These are phyloP conservation scores for Proliferodiscus dingleyae DNA, from an alignment of 2,329 filamentous ascomycete species.

Conservation along the genomic window DNA sequence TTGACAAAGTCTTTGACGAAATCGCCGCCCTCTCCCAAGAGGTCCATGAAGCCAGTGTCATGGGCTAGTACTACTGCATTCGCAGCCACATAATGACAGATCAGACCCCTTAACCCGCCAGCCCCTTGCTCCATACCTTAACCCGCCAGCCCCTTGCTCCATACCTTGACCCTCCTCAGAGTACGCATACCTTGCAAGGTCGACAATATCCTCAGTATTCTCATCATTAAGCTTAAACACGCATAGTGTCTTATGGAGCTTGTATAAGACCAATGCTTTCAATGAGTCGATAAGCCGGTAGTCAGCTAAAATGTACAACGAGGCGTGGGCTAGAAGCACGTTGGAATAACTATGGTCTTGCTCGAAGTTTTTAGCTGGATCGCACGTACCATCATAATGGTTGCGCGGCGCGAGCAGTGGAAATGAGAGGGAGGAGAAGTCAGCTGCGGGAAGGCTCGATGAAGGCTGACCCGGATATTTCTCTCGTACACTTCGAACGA, in stretches of 20 bases:
- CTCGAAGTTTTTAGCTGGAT: slow-evolving; percentile 12
- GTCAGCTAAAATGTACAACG: slow-evolving; percentile 15
- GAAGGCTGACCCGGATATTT: background rate
- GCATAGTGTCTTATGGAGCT: slow-evolving; percentile 20
- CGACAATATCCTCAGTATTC: slow-evolving; percentile 13
- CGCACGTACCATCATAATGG: slow-evolving; percentile 8
- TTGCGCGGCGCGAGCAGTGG: slow-evolving; percentile 5
- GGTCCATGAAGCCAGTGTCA: slow-evolving; percentile 15
- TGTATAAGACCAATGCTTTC: slow-evolving; percentile 18
- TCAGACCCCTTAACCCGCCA: slow-evolving; percentile 12
- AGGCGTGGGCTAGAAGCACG: slow-evolving; percentile 13
- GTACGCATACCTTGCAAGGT: slow-evolving; percentile 13
- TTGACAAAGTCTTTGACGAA: slow-evolving; percentile 21
- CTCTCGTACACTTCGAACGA: background rate
- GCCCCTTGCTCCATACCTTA: slow-evolving; percentile 3
- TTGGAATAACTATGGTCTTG: slow-evolving; percentile 10
- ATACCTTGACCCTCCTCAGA: background rate
- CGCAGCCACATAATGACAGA: slow-evolving; percentile 16
- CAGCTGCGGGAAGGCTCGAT: background rate
- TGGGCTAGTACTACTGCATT: slow-evolving; percentile 9
- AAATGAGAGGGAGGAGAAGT: slow-evolving; percentile 10
- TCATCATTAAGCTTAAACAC: slow-evolving; percentile 12
- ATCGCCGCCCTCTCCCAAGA: slow-evolving; percentile 17
- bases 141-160: slow-evolving; percentile 1
- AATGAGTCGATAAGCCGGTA: slow-evolving; percentile 11